Evolutionary conservation across 805 yeast genomes (phyloP), one percentile per base, ranked within the genome.

Genomic region (Kluyveromyces wickerhamii): DNA sequence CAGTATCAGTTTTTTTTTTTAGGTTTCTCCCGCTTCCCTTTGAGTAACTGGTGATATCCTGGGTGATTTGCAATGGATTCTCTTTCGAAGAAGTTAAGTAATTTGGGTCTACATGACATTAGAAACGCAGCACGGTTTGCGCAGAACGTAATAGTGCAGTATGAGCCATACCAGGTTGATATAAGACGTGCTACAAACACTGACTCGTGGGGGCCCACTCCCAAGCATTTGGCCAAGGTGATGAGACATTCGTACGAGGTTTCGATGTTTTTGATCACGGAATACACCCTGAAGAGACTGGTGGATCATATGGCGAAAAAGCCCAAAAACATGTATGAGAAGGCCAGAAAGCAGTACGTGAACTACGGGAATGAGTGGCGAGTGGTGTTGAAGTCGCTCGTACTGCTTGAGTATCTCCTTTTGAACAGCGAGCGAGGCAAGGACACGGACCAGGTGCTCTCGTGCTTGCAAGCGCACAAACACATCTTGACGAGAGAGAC

Each of bases 131-230:
- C 65, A 1, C 48, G 68, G 28, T 52, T 50, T 32, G 62, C 65
- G 2, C 68, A 63, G 39, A 62, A 62, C 41, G 48, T 60, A 29
- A 46, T 62, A 17, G 57, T 62, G 10, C 61, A 61, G 36, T 57
- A 59, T 30, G 60, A 57, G 30, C 58, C 66, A 2, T 57, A 57
- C 36, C 65, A 58, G 37, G 49, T 55, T 3, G 61, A 57, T 40
- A 56, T 69, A 4, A 51, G 72, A 33, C 64, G 65, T 35, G 65
- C 72, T 5, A 69, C 74, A 11, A 70, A 67, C 33, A 69, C 72
- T 4, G 75, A 70, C 44, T 47, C 67, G 5, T 70, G 75, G 75
- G 75, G 75, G 2, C 75, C 75, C 4, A 63, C 72, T 0, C 54
- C 67, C 4, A 56, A 60, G 27, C 70, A 69, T 40, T 47, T 66